Base-by-base conservation (phyloP, 495 filamentous ascomycete genomes). In the Xylaria sp. region DNA sequence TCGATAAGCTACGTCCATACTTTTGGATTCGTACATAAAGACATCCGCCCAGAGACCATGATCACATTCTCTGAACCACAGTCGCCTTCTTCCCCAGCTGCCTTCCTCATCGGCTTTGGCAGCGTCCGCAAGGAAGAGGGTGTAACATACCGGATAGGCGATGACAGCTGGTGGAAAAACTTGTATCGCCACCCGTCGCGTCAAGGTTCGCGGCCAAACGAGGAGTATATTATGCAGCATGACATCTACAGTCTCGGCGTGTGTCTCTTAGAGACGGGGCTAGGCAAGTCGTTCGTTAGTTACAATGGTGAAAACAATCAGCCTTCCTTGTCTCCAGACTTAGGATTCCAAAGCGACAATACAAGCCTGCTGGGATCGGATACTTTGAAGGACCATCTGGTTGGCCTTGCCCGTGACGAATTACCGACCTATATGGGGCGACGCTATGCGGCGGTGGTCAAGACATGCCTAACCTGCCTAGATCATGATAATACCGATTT, bases 211-310 rank as follows among this genome's bases (percentile, higher is more conserved):
- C 69, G 50, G 0, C 82, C 82, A 0, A 70, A 82, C 41, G 79
- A 83, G 1, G 52, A 64, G 12, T 89, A 87, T 66, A 76, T 58
- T 3, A 89, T 89, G 85, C 86, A 89, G 61, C 86, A 90, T 74
- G 89, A 91, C 71, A 88, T 91, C 37, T 90, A 91, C 74, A 88
- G 86, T 73, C 80, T 91, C 12, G 89, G 90, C 0, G 86, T 90
- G 11, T 85, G 85, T 68, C 79, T 92, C 0, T 71, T 92, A 2
- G 90, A 92, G 73, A 79, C 91, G 40, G 88, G 87, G 0, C 68
- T 91, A 4, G 88, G 87, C 86, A 72, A 82, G 4, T 82, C 85
- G 0, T 84, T 90, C 71, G 74, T 83, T 0, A 11, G 8, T 41
- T 81, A 82, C 58, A 8, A 41, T 0, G 19, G 8, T 19, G 15